Conservation (phyloP, 306 rosid species). For the Adenanthera pavonina region DNA sequence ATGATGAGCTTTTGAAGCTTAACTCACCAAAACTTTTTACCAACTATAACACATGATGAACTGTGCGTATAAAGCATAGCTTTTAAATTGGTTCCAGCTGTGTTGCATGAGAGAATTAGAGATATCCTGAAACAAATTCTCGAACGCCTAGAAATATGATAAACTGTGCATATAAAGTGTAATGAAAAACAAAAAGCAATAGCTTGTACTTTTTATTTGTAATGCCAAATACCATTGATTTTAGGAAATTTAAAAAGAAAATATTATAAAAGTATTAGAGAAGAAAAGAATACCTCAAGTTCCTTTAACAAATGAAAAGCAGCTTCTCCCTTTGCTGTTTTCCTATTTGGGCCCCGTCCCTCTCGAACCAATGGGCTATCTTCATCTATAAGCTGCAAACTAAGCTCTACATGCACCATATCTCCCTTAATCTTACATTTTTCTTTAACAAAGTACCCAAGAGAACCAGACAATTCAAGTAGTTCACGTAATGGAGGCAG, state of each 20-base stretch:
- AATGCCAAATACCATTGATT: neutral
- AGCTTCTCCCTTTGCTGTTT: conserved; percentile 85
- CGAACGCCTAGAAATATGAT: conserved; percentile 1
- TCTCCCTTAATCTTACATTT: conserved; percentile 58
- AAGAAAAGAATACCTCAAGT: conserved; percentile 70
- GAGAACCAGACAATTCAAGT: conserved; percentile 71
- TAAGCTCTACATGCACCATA: conserved; percentile 57
- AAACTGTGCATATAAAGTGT: neutral
- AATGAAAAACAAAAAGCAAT: neutral
- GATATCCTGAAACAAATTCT: conserved; percentile 3
- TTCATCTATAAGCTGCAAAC: conserved; percentile 58
- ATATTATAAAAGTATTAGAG: conserved; percentile 10
- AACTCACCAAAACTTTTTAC: too few relatives aligned
- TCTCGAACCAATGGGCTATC: conserved; percentile 57
- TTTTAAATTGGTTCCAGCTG: neutral
- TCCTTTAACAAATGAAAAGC: conserved; percentile 69
- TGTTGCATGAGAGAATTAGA: neutral
- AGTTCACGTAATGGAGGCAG: conserved; percentile 78
- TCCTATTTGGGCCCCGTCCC: conserved; percentile 59
- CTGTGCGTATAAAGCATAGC: too few relatives aligned
- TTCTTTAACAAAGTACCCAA: conserved; percentile 74
- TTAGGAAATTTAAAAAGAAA: conserved; percentile 14
- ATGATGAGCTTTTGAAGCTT: too few relatives aligned
- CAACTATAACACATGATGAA: too few relatives aligned
- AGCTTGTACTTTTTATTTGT: neutral